Conservation (phyloP, 2,329 filamentous ascomycete genomes). For the Colletotrichum sp. region DNA sequence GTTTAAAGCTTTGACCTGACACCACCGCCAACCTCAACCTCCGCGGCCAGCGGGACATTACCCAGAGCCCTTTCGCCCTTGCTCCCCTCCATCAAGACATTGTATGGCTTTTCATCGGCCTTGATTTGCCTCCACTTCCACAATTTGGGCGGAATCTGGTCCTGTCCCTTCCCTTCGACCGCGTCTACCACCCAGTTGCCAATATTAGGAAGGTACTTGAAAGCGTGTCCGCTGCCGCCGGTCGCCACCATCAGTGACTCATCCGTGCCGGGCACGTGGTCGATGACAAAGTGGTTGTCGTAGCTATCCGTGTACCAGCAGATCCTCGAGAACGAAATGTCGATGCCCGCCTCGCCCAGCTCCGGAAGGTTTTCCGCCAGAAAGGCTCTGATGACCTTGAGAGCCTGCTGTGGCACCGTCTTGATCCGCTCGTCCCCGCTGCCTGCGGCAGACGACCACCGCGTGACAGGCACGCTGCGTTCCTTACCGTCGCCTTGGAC, state of each 20-base stretch:
- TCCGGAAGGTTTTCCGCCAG: constrained; percentile 47
- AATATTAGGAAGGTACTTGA: constrained; percentile 66
- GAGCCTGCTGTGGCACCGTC: constrained; percentile 25
- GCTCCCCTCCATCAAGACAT: constrained; percentile 26
- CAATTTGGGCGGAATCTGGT: constrained; percentile 27
- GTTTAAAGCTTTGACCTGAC: neutral
- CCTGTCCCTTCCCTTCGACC: constrained; percentile 41
- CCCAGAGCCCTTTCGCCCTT: constrained; percentile 16
- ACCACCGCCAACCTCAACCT: neutral
- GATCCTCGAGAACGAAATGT: constrained; percentile 45
- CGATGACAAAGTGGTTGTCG: constrained; percentile 54
- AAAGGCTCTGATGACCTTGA: constrained; percentile 33
- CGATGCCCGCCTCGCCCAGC: constrained; percentile 34
- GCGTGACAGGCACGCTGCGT: constrained; percentile 43
- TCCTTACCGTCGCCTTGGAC: constrained; percentile 35
- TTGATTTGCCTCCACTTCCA: constrained; percentile 26
- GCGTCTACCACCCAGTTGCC: constrained; percentile 59
- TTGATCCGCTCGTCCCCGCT: constrained; percentile 18
- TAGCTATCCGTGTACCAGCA: constrained; percentile 67
- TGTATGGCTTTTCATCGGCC: neutral
- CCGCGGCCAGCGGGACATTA: constrained; percentile 16
- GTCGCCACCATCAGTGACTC: constrained; percentile 59
- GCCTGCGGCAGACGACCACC: constrained; percentile 30
- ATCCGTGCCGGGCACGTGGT: constrained; percentile 39
- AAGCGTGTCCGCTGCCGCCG: constrained; percentile 65